Percentiles rank a stretch among this genome's conserved stretches.
phyloP scores from a whole-genome alignment of 805 yeast species.

The Yamadazyma endophytica region DNA sequence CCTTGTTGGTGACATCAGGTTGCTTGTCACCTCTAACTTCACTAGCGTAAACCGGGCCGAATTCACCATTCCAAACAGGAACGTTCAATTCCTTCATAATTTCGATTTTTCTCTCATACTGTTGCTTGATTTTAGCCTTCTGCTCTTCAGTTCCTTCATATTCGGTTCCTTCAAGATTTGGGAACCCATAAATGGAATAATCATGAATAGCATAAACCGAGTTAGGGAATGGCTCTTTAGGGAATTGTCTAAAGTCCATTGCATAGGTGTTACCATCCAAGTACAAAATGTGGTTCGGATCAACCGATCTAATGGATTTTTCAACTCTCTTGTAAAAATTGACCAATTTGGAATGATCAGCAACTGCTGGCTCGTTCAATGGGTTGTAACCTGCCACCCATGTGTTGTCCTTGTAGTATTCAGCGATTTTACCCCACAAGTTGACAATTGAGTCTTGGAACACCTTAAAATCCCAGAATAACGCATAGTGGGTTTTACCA shows the following conservation, averaged over 20 bases:
- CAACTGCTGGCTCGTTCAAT: constrained; percentile 48
- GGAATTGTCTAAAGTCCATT: constrained; percentile 47
- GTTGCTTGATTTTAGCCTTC: constrained; percentile 27
- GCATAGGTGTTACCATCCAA: constrained; percentile 51
- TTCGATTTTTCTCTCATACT: constrained; percentile 42
- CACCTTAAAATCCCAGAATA: constrained; percentile 47
- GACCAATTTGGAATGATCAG: constrained; percentile 38
- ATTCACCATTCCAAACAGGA: constrained; percentile 54
- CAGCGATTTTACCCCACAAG: constrained; percentile 44
- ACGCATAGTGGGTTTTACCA: constrained; percentile 41
- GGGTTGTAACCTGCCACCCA: constrained; percentile 56
- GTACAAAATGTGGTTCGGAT: constrained; percentile 46
- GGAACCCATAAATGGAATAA: constrained; percentile 44
- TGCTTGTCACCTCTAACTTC: constrained; percentile 38
- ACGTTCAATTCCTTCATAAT: constrained; percentile 36
- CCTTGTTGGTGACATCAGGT: constrained; percentile 31
- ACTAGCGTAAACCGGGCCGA: constrained; percentile 48
- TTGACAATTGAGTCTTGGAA: constrained; percentile 45
- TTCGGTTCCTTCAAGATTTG: constrained; percentile 24
- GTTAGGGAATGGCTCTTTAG: constrained; percentile 38
- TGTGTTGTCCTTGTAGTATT: constrained; percentile 41
- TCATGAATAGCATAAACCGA: constrained; percentile 51
- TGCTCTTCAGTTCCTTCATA: constrained; percentile 35
- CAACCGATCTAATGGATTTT: constrained; percentile 37
- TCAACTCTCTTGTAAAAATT: constrained; percentile 36